Conservation (phyloP, 2,329 filamentous ascomycete species). For the Phoma herbarum region DNA sequence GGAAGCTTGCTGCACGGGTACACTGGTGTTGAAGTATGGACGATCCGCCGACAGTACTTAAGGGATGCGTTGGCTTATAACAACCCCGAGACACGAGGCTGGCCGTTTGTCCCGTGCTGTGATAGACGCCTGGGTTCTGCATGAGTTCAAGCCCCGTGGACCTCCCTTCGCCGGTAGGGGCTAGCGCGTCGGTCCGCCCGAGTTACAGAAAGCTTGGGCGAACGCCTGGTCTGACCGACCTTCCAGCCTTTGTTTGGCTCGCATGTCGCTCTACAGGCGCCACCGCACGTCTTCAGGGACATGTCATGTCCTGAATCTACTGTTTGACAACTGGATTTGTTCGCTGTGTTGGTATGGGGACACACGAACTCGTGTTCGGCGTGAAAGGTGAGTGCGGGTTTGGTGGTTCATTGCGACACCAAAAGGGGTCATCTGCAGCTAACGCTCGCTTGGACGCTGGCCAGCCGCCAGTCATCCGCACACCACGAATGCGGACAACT, state of each 20-base stretch:
- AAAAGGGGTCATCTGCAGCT: slow-evolving; percentile 5
- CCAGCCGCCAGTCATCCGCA: neutral
- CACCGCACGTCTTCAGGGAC: neutral
- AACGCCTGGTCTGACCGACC: slow-evolving; percentile 2
- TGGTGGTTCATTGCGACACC: slow-evolving; percentile 2
- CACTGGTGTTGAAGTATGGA: no score
- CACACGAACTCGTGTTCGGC: neutral
- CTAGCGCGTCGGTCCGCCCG: slow-evolving; percentile 15
- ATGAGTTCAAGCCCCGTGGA: slow-evolving; percentile 7
- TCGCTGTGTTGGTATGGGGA: neutral
- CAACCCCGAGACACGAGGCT: neutral
- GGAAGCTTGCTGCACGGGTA: neutral
- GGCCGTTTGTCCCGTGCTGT: slow-evolving; percentile 5
- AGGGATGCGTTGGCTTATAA: neutral
- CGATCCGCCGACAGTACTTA: neutral
- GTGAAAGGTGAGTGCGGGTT: neutral
- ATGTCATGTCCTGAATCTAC: neutral
- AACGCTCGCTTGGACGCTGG: neutral
- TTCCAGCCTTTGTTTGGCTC: neutral
- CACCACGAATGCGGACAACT: neutral
- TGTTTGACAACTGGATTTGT: neutral
- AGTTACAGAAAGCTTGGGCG: slow-evolving; percentile 1
- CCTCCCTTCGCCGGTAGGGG: slow-evolving; percentile 7
- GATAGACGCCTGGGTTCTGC: slow-evolving; percentile 10
- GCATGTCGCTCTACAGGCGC: neutral